Evolutionary conservation across 2,329 filamentous ascomycete species (phyloP), one percentile per base, ranked within the genome.

Genomic region (Diaporthe ampelina): DNA sequence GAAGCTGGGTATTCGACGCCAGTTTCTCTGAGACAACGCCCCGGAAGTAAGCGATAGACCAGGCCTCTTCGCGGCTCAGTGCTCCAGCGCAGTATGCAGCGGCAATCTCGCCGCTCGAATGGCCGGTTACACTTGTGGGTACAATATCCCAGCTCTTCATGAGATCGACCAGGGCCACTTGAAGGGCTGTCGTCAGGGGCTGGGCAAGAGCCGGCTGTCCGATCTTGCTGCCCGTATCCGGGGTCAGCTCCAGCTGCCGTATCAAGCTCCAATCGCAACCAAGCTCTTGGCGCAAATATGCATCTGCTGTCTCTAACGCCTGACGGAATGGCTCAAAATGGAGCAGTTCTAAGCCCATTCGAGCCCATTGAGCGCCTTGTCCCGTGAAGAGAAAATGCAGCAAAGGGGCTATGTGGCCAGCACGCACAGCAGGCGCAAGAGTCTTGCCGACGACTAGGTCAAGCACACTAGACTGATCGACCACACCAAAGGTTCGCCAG

Each of bases 101-200:
- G 0, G 80, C 83, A 29, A 85, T 84, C 73, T 85, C 84, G 6
- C 84, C 84, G 17, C 78, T 81, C 1, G 83, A 85, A 69, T 86
- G 84, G 0, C 84, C 84, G 1, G 83, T 76, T 9, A 85, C 81
- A 3, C 79, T 80, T 3, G 75, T 24, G 0, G 83, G 82, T 0
- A 70, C 68, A 15, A 86, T 76, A 0, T 75, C 77, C 75, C 79
- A 81, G 0, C 75, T 79, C 2, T 79, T 75, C 9, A 85, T 78
- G 0, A 85, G 76, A 8, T 86, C 78, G 5, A 82, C 83, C 3
- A 88, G 74, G 2, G 79, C 86, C 8, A 89, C 80, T 75, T 89
- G 88, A 2, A 89, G 29, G 0, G 86, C 86, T 0, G 86, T 88
- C 52, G 84, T 88, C 0, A 87, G 74, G 1, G 87, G 84, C 69